Conservation (phyloP, 768 basidiomycete genomes). For the Boletellus sp. region DNA sequence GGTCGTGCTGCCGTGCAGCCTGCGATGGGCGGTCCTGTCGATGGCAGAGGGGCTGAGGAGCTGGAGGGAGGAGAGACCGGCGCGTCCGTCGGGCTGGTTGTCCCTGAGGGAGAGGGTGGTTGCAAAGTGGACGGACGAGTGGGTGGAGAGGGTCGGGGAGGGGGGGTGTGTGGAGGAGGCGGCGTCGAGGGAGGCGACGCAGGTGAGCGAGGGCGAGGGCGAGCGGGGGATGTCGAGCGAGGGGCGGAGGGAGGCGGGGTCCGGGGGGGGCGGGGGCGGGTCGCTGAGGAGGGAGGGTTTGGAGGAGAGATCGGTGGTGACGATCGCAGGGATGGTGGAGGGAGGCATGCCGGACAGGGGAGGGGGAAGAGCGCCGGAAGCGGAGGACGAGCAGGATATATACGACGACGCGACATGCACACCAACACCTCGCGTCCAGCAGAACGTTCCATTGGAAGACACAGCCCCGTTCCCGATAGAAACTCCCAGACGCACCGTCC, state of each 20-base stretch:
- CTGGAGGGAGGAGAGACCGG: constrained; percentile 49
- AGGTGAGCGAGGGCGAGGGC: constrained; percentile 28
- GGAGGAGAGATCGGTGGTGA: constrained; percentile 36
- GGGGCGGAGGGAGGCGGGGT: constrained; percentile 8
- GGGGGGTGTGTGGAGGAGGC: constrained; percentile 49
- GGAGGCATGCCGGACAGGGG: constrained; percentile 17
- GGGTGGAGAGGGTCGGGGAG: constrained; percentile 71
- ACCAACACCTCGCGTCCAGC: background rate
- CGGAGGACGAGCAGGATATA: constrained; percentile 4
- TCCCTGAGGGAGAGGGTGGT: constrained; percentile 59
- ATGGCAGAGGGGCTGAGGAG: constrained; percentile 44
- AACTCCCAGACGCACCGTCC: constrained; percentile 8
- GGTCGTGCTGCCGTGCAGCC: constrained; percentile 52
- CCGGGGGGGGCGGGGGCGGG: constrained; percentile 1
- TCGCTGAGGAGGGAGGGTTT: constrained; percentile 18
- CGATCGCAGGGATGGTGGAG: constrained; percentile 34
- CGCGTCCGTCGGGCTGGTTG: constrained; percentile 59
- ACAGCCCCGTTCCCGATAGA: constrained; percentile 26
- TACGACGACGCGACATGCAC: background rate
- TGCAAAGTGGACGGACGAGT: constrained; percentile 57
- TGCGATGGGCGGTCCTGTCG: constrained; percentile 37
- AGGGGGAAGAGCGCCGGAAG: background rate
- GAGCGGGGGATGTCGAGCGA: constrained; percentile 33
- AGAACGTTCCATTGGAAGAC: constrained; percentile 30
- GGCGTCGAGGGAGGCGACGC: constrained; percentile 41